A percentile compares a stretch with the other conserved stretches of the same genome.
Evolutionary conservation across 352 stramenopile genomes (phyloP).

Genomic region (Phytophthora sojae): DNA sequence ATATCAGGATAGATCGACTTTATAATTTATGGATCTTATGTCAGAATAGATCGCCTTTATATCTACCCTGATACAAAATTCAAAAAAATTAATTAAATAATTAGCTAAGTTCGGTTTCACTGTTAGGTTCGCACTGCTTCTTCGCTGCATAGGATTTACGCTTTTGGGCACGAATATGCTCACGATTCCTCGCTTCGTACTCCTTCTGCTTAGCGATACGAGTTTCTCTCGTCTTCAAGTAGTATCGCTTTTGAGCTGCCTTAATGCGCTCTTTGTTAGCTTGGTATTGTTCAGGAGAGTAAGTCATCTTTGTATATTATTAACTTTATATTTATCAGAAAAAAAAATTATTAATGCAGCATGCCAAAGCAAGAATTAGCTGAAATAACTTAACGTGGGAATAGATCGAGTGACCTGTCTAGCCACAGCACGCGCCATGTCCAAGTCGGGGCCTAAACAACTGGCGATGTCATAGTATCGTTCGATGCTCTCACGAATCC

Average conservation of each 20-base stretch:
- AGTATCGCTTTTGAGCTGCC: conserved; percentile 4
- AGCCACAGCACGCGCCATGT: conserved; percentile 44
- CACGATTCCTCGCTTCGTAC: conserved; percentile 14
- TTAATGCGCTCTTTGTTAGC: conserved; percentile 6
- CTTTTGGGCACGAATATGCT: conserved; percentile 12
- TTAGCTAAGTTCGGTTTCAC: background rate
- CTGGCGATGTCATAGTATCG: conserved; percentile 51
- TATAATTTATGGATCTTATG: conserved; percentile 12
- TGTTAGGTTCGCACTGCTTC: background rate
- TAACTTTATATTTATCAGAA: background rate
- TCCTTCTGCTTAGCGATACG: conserved; percentile 3
- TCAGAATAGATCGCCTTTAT: conserved; percentile 12
- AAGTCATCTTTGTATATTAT: background rate
- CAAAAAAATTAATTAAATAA: background rate
- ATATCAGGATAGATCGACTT: background rate
- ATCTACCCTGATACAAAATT: background rate
- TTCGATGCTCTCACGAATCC: conserved; percentile 38
- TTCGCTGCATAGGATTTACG: background rate
- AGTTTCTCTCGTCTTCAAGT: background rate
- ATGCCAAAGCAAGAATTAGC: conserved; percentile 2
- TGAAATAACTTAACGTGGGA: conserved; percentile 22
- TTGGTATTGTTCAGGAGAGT: conserved; percentile 6
- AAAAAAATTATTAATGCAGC: too few species aligned
- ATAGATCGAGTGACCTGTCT: conserved; percentile 29
- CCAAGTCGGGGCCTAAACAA: conserved; percentile 46